These are phyloP conservation scores for Jaltomata sinuosa DNA, from an alignment of 257 asterid species.

Conservation along the genomic window DNA sequence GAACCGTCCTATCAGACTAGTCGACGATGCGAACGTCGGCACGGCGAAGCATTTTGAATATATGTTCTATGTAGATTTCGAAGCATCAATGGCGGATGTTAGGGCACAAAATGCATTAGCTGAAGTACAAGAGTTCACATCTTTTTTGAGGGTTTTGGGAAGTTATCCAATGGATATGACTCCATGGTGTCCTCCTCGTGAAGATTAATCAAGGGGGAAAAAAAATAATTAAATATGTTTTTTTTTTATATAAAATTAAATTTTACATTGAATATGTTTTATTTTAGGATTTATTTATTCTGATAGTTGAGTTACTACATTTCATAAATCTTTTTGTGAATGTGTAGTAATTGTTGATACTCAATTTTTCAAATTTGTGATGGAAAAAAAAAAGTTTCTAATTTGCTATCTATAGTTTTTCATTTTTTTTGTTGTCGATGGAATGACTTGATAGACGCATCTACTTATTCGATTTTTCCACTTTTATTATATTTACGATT, in stretches of 20 bases:
- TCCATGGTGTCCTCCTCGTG: slow-evolving; percentile 62
- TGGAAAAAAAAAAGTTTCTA: neutral
- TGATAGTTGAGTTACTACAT: neutral
- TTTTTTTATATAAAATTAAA: too few relatives aligned
- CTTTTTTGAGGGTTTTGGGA: slow-evolving; percentile 80
- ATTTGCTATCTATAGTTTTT: neutral
- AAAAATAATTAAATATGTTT: neutral
- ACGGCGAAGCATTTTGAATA: slow-evolving; percentile 81
- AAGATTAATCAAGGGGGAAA: neutral
- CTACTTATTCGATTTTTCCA: too few relatives aligned
- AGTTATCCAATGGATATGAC: slow-evolving; percentile 97
- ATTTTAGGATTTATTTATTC: neutral
- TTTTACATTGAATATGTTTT: neutral
- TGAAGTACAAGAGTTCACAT: slow-evolving; percentile 87
- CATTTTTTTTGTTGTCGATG: too few relatives aligned
- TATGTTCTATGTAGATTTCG: slow-evolving; percentile 80
- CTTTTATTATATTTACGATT: too few relatives aligned
- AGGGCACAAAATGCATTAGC: slow-evolving; percentile 87
- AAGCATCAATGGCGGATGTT: slow-evolving; percentile 85
- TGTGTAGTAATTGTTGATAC: neutral
- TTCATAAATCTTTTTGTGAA: neutral
- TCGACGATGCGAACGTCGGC: slow-evolving; percentile 57
- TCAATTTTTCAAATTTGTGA: neutral
- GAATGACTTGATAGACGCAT: too few relatives aligned
- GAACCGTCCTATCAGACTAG: slow-evolving; percentile 56